Conservation (phyloP, 139 green algal genomes). For the Tetraselmis striata region DNA sequence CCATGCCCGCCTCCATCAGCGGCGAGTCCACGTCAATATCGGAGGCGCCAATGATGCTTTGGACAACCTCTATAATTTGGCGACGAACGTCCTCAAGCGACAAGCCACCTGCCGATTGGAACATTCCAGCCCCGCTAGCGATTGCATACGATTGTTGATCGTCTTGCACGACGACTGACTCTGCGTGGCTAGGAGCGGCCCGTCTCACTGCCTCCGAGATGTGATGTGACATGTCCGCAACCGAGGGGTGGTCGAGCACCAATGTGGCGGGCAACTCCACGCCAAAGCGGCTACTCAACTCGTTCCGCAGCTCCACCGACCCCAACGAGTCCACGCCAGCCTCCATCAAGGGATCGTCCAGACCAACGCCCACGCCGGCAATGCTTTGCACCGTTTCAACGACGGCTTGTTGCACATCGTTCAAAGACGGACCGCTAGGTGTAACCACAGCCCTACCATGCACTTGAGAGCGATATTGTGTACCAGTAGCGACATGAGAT, state of each 20-base stretch:
- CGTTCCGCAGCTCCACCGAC: slow-evolving; percentile 59
- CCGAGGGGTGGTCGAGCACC: slow-evolving; percentile 60
- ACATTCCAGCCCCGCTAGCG: too few relatives aligned
- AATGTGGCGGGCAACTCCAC: slow-evolving; percentile 59
- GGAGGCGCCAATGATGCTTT: slow-evolving; percentile 5
- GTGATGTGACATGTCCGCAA: slow-evolving; percentile 27
- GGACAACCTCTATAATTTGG: slow-evolving; percentile 6
- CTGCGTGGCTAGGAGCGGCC: too few relatives aligned
- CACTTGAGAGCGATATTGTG: too few relatives aligned
- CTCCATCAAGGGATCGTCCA: slow-evolving; percentile 51
- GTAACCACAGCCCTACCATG: too few relatives aligned
- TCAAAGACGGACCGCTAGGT: too few relatives aligned
- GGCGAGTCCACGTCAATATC: background rate
- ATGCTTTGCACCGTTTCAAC: slow-evolving; percentile 5
- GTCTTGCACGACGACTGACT: too few relatives aligned
- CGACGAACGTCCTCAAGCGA: too few relatives aligned
- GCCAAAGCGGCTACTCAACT: slow-evolving; percentile 17
- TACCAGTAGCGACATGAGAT: too few relatives aligned
- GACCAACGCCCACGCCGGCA: slow-evolving; percentile 22
- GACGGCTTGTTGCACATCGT: background rate
- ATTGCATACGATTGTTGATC: too few relatives aligned
- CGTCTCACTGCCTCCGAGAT: slow-evolving; percentile 4
- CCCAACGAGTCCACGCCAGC: slow-evolving; percentile 64
- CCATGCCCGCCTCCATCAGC: slow-evolving; percentile 17
- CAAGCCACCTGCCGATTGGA: too few relatives aligned